Evolutionary conservation across 202 grass and related monocot genomes (phyloP).

Genomic region (Musa balbisiana): DNA sequence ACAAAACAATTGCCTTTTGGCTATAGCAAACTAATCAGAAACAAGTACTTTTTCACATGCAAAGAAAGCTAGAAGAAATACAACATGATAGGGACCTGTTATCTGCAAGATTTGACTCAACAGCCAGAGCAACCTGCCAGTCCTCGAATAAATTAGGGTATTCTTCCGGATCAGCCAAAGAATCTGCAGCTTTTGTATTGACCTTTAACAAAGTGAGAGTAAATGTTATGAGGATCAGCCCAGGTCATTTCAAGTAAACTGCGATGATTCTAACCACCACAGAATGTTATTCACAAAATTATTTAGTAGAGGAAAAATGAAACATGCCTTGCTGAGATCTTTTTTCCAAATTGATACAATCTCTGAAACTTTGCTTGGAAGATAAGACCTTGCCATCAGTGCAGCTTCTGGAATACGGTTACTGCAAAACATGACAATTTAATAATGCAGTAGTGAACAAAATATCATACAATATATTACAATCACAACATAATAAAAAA

Average conservation of each 20-base stretch:
- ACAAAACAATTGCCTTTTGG: too few species aligned
- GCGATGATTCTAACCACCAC: background rate
- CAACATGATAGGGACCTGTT: conserved; percentile 42
- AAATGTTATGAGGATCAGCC: background rate
- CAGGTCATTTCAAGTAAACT: background rate
- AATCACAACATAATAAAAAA: background rate
- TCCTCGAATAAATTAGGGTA: conserved; percentile 97
- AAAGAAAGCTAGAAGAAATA: background rate
- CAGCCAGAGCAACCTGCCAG: conserved; percentile 81
- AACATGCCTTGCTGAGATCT: conserved; percentile 77
- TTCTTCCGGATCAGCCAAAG: conserved; percentile 89
- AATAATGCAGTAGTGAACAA: background rate
- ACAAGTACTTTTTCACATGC: background rate
- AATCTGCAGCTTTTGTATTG: conserved; percentile 92
- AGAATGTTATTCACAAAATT: background rate
- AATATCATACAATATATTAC: background rate
- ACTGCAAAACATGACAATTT: conserved; percentile 38
- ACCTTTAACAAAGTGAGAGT: conserved; percentile 42
- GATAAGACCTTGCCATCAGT: conserved; percentile 91
- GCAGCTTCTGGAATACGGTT: conserved; percentile 96
- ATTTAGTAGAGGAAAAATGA: conserved; percentile 14
- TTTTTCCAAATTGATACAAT: conserved; percentile 85
- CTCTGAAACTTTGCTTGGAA: conserved; percentile 93
- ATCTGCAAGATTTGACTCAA: conserved; percentile 49
- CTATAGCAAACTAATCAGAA: background rate